phyloP scores from a whole-genome alignment of 345 rosid species.

The Dipteronia dyeriana region DNA sequence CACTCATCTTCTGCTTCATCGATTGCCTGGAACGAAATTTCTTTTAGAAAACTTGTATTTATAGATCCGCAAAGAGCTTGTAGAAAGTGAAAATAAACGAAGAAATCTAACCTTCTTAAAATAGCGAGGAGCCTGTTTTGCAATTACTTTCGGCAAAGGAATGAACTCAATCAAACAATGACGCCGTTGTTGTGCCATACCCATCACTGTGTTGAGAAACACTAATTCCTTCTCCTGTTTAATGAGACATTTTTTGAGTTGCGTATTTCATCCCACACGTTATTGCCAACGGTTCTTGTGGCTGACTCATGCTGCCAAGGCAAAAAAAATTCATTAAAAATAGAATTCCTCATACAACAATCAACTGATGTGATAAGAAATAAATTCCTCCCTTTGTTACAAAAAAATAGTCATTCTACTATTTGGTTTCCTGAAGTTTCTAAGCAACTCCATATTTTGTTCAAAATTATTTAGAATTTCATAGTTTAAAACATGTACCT shows the following conservation, averaged over 20 bases:
- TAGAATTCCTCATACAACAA: neutral
- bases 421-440: neutral
- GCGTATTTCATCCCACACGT: slow-evolving; percentile 87
- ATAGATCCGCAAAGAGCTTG: neutral
- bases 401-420: neutral
- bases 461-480: neutral
- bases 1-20: slow-evolving; percentile 98
- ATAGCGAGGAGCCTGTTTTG: slow-evolving; percentile 77
- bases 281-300: slow-evolving; percentile 69
- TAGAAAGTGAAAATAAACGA: neutral
- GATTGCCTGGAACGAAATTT: slow-evolving; percentile 56
- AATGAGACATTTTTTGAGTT: slow-evolving; percentile 90
- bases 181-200: slow-evolving; percentile 71
- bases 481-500: neutral
- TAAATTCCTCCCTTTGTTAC: neutral
- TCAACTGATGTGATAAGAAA: neutral
- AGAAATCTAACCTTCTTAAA: slow-evolving; percentile 65
- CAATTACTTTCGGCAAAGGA: slow-evolving; percentile 70
- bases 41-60: slow-evolving; percentile 5
- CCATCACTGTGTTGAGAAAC: slow-evolving; percentile 88
- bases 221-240: slow-evolving; percentile 80
- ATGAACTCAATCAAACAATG: slow-evolving; percentile 90
- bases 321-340: neutral
- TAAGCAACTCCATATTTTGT: neutral
- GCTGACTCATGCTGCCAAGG: slow-evolving; percentile 73